Conservation (phyloP, 2,329 filamentous ascomycete species). For the Arachnopeziza araneosa region DNA sequence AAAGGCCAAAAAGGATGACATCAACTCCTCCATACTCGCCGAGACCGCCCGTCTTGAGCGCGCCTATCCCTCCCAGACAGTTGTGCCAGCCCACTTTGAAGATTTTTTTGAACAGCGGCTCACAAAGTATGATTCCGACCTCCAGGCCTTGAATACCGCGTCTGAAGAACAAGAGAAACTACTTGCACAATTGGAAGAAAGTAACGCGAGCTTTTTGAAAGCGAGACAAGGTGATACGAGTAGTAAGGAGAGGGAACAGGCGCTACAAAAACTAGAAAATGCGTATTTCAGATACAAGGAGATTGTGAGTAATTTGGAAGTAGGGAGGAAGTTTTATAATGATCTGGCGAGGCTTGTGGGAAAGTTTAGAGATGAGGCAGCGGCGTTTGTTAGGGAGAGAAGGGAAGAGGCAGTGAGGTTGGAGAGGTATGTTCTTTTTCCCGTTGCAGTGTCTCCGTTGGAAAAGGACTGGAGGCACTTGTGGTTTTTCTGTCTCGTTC, state of each 20-base stretch:
- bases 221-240: constrained; percentile 56
- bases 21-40: constrained; percentile 74
- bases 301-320: constrained; percentile 85
- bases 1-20: constrained; percentile 81
- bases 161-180: constrained; percentile 70
- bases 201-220: constrained; percentile 72
- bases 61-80: constrained; percentile 74
- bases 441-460: background rate
- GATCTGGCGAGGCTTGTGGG: constrained; percentile 84
- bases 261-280: constrained; percentile 81
- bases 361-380: constrained; percentile 75
- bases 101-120: constrained; percentile 81
- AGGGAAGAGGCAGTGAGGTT: constrained; percentile 74
- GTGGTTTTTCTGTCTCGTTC: constrained; percentile 25
- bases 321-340: constrained; percentile 94
- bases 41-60: constrained; percentile 84
- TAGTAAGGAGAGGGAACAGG: constrained; percentile 72
- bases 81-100: constrained; percentile 88
- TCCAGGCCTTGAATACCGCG: constrained; percentile 66
- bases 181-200: constrained; percentile 61
- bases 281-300: constrained; percentile 97
- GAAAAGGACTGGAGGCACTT: constrained; percentile 60
- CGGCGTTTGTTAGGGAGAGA: constrained; percentile 72
- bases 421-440: constrained; percentile 55
- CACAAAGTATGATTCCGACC: constrained; percentile 73